Base-by-base conservation (phyloP, 352 stramenopile genomes). In the Pythium apleroticum region DNA sequence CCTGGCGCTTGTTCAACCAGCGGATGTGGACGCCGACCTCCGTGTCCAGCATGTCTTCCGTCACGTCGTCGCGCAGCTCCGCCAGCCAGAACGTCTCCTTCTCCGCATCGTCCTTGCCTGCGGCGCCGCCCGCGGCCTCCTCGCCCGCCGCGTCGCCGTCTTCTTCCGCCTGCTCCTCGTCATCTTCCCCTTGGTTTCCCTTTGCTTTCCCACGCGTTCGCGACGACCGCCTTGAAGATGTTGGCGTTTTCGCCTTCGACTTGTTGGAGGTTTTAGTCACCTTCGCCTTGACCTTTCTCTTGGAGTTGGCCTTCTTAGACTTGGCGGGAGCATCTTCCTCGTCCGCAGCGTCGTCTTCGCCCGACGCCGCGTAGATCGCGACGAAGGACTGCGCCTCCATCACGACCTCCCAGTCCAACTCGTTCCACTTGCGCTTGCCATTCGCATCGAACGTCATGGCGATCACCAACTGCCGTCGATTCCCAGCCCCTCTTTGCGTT, bases 41-140 rank as follows among this genome's bases (percentile, higher is more conserved):
- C 20, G 69, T 59, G 7, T 74, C 69, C 15, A 91, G 59, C 85
- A 93, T 93, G 54, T 84, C 73, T 56, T 86, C 76, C 24, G 82
- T 91, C 57, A 91, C 81, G 63, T 93, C 85, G 68, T 91, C 85
- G 45, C 77, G 77, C 62, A 93, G 68, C 68, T 90, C 71, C 0
- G 81, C 85, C 35, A 93, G 60, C 79, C 80, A 93, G 50, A 90
- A 93, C 60, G 72, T 62, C 37, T 88, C 75, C 11, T 15, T 24
- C 8, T 52, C 22, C 20, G 27, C 33, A 20, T 43, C 39, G 24
- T 50, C 58, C 12, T 24, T 30, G 14, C 37, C 8, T 15, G 49
- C 25, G 22, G 28, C 31, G 46, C 12, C 19, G 6, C 5, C 41
- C 3, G 19, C 10, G 15, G 41, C 54, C 19, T 63, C 43, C 22